Percentiles rank a stretch among this genome's conserved stretches.
Evolutionary conservation across 1,139 yeast species (phyloP).

Genomic region (Yamadazyma spencermartinsiae): DNA sequence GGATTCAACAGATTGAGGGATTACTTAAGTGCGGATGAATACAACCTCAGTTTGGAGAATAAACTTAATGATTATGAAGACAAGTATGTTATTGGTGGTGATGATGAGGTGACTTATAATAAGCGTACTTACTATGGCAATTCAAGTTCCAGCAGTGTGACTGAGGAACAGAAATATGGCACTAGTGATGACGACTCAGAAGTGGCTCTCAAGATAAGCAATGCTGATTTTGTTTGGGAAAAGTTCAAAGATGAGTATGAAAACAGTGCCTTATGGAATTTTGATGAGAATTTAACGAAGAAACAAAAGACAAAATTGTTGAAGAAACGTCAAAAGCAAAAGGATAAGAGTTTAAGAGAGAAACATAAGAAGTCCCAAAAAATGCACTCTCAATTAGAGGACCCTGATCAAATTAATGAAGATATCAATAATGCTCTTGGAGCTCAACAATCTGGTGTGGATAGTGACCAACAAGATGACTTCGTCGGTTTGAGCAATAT

Average conservation of each 20-base stretch:
- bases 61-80: conserved; percentile 18
- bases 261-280: conserved; percentile 27
- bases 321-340: conserved; percentile 19
- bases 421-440: conserved; percentile 3
- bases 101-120: conserved; percentile 4
- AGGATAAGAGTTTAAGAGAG: conserved; percentile 10
- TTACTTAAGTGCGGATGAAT: conserved; percentile 43
- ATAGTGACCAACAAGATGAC: conserved; percentile 9
- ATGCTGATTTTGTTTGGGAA: conserved; percentile 41
- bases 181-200: conserved; percentile 8
- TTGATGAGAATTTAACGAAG: conserved; percentile 16
- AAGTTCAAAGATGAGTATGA: conserved; percentile 30
- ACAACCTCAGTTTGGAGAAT: conserved; percentile 23
- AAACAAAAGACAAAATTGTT: conserved; percentile 17
- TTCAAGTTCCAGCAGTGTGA: background rate
- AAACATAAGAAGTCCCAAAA: conserved; percentile 5
- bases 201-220: conserved; percentile 25
- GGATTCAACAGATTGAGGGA: conserved; percentile 50
- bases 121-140: background rate
- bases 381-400: conserved; percentile 2
- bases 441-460: background rate
- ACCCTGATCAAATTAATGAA: conserved; percentile 2
- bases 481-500: conserved; percentile 35
- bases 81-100: conserved; percentile 22
- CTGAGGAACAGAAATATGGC: conserved; percentile 1